Evolutionary conservation across 176 grass and related monocot species (phyloP).

Genomic region (Triticum dicoccoides): DNA sequence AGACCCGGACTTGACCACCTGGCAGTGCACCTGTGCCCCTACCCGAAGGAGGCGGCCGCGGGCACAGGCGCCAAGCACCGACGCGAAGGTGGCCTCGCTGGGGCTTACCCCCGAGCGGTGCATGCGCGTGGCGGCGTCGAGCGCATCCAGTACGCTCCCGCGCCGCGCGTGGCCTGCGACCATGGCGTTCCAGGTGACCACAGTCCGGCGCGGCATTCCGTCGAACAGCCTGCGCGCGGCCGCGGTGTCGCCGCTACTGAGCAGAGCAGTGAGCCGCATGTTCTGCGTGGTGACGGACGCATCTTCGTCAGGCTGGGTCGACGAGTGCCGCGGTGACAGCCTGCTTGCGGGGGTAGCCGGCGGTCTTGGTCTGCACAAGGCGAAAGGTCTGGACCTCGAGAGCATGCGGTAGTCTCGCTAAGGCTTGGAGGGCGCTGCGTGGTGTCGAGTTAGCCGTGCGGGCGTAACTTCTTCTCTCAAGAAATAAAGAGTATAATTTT

Average conservation of each 20-base stretch:
- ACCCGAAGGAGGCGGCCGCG: neutral
- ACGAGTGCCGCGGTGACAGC: neutral
- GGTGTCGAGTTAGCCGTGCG: neutral
- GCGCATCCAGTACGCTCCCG: conserved; percentile 2
- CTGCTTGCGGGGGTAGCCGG: neutral
- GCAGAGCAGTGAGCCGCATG: neutral
- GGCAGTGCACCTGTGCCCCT: conserved; percentile 42
- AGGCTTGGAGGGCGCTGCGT: neutral
- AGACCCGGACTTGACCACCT: conserved; percentile 36
- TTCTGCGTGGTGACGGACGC: neutral
- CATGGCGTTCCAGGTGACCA: conserved; percentile 37
- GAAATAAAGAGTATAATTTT: no score
- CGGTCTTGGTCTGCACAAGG: neutral
- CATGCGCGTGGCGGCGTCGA: conserved; percentile 15
- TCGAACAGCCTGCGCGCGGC: conserved; percentile 37
- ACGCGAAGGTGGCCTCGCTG: conserved; percentile 35
- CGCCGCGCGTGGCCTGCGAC: conserved; percentile 15
- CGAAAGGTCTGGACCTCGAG: neutral
- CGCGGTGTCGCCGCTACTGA: neutral
- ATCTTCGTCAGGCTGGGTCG: neutral
- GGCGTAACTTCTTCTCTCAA: no score
- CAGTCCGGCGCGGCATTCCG: conserved; percentile 23
- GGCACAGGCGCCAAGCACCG: conserved; percentile 42
- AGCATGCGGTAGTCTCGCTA: conserved; percentile 11
- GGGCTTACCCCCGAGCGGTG: conserved; percentile 10